Conservation (phyloP, 768 basidiomycete species). For the Boletus reticulatus region DNA sequence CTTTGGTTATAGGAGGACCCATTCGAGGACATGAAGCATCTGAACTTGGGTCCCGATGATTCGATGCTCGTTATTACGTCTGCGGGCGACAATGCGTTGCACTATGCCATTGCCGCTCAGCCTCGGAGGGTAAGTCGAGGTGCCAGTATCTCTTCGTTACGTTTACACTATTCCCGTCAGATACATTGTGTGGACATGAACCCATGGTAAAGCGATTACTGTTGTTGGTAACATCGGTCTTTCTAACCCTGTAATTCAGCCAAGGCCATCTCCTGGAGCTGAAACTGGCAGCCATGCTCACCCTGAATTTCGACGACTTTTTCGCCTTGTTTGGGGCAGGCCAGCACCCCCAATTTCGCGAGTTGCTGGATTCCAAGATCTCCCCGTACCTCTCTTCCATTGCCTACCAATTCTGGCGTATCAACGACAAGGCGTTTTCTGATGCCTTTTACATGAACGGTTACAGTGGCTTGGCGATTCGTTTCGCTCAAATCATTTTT, state of each 20-base stretch:
- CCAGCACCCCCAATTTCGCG: conserved; percentile 54
- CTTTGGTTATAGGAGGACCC: conserved; percentile 59
- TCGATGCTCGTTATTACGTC: conserved; percentile 72
- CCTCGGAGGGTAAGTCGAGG: conserved; percentile 46
- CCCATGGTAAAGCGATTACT: conserved; percentile 41
- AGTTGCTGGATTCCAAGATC: conserved; percentile 56
- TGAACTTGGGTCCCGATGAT: conserved; percentile 59
- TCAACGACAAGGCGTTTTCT: conserved; percentile 48
- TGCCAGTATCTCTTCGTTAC: background rate
- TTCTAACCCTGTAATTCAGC: conserved; percentile 27
- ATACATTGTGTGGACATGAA: conserved; percentile 78
- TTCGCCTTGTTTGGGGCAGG: conserved; percentile 70
- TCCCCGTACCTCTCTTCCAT: conserved; percentile 67
- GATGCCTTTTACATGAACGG: conserved; percentile 66
- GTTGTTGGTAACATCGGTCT: background rate
- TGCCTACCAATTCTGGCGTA: conserved; percentile 77
- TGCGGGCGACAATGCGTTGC: conserved; percentile 78
- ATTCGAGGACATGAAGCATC: conserved; percentile 63
- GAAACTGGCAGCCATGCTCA: conserved; percentile 65
- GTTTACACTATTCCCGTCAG: conserved; percentile 17
- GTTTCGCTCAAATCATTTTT: conserved; percentile 58
- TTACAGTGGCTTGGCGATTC: conserved; percentile 66
- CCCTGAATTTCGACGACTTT: conserved; percentile 58
- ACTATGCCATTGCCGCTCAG: conserved; percentile 67
- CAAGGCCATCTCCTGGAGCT: conserved; percentile 79